Evolutionary conservation across 768 basidiomycete genomes (phyloP), one percentile per base, ranked within the genome.

Genomic region (Sporobolomyces phaffii): DNA sequence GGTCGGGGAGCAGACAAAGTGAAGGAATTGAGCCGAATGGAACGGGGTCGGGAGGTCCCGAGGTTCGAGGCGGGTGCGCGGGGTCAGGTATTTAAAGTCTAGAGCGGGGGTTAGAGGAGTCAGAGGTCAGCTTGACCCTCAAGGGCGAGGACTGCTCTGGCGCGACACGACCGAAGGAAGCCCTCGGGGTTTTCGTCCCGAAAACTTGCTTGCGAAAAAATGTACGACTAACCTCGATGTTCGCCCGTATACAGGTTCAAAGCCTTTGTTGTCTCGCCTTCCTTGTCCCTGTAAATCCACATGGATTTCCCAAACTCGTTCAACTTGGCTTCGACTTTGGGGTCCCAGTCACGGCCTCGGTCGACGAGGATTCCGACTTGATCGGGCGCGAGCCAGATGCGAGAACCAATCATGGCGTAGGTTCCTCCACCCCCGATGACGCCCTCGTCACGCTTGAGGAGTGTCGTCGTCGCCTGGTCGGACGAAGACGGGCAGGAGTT

Each of bases 351-450:
- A 54, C 79, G 59, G 13, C 92, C 91, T 76, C 81, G 82, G 78
- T 94, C 91, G 48, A 96, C 78, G 60, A 94, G 83, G 89, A 91
- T 91, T 22, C 89, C 89, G 36, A 92, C 76, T 57, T 81, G 75
- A 31, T 81, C 73, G 1, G 88, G 76, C 0, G 85, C 81, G 26
- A 91, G 80, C 88, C 89, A 93, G 75, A 92, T 84, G 51, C 91
- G 83, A 29, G 89, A 86, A 3, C 89, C 91, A 48, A 94, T 81
- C 45, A 82, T 79, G 58, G 88, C 76, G 52, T 77, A 78, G 2
- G 76, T 89, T 4, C 91, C 91, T 1, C 89, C 92, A 0, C 91
- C 91, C 29, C 91, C 91, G 70, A 93, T 91, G 85, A 91, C 52
- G 8, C 14, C 31, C n/a, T 64, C 60, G 29, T 47, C 58, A 10